Base-by-base conservation (phyloP, 208 protist species). In the Tritrichomonas foetus region DNA sequence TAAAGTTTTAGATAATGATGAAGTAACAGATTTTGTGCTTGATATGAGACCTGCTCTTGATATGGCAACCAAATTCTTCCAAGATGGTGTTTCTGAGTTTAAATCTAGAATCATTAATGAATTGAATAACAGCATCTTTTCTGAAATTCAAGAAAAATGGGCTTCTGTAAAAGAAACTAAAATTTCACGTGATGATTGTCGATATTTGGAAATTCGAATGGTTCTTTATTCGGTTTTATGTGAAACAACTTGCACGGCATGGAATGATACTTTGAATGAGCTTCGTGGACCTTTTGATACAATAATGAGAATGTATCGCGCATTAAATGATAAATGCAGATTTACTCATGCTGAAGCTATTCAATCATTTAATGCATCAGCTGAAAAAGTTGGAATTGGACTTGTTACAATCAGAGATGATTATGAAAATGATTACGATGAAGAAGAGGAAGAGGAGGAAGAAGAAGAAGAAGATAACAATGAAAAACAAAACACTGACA, bases 371-470 rank as follows among this genome's bases (percentile, higher is more conserved):
- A 78, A 78, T 44, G 36, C 20, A 44, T 22, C 36, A 22, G 69
- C 69, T 78, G 69, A 44, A 33, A 78, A 25, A 36, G 30, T 78
- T 36, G 69, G 69, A 36, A 25, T 78, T 14, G 69, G 69, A 16
- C 11, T 33, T 44, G 36, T 78, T 25, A 13, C 69, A 41, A 36
- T 78, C 33, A 20, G 33, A 30, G 41, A 82, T 50, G 41, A 49
- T 16, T 20, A 82, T 50, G 41, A 50, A 27, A 41, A 82, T 20
- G 74, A 82, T 30, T 22, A 50, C 30, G 69, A 41, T 36, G 69
- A 78, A 44, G 33, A 78, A 36, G 69, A 78, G 69, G 69, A 78
- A 44, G 69, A 78, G 44, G 69, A 78, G 33, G 69, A 78, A 78
- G 69, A 78, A 36, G 69, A 78, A 41, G 20, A 44, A 14, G 25